Conservation (phyloP, 768 basidiomycete genomes). For the Suillus decipiens region DNA sequence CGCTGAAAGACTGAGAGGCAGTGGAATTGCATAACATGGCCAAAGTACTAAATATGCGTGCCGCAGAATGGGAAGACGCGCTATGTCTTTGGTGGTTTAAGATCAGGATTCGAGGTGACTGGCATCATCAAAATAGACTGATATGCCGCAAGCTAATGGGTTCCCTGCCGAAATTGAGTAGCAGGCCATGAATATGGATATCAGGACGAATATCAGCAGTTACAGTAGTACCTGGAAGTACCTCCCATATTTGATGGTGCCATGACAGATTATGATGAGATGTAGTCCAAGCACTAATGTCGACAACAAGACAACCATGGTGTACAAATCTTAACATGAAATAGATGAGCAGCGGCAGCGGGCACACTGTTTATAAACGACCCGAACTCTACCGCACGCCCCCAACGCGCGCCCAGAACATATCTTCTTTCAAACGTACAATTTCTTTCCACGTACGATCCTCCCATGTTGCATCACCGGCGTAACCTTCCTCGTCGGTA, state of each 20-base stretch:
- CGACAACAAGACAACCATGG: background rate
- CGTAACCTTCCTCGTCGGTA: slow-evolving; percentile 43
- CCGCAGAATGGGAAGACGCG: no score
- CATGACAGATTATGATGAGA: background rate
- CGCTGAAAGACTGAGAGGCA: no score
- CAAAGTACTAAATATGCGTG: no score
- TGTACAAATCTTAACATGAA: background rate
- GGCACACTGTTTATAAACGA: no score
- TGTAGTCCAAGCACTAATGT: background rate
- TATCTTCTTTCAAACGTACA: slow-evolving; percentile 69
- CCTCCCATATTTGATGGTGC: background rate
- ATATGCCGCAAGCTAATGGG: no score
- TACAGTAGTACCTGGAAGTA: background rate
- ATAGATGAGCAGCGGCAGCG: background rate
- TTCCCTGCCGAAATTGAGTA: no score
- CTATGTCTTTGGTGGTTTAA: no score
- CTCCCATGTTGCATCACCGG: slow-evolving; percentile 79
- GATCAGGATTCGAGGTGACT: no score
- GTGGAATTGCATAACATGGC: no score
- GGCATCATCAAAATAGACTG: no score
- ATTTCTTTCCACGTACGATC: slow-evolving; percentile 85
- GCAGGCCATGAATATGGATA: no score
- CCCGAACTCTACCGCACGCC: slow-evolving; percentile 36
- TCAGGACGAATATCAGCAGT: background rate
- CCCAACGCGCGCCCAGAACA: slow-evolving; percentile 86